phyloP scores from a whole-genome alignment of 768 basidiomycete genomes.

The Boletellus ananas region DNA sequence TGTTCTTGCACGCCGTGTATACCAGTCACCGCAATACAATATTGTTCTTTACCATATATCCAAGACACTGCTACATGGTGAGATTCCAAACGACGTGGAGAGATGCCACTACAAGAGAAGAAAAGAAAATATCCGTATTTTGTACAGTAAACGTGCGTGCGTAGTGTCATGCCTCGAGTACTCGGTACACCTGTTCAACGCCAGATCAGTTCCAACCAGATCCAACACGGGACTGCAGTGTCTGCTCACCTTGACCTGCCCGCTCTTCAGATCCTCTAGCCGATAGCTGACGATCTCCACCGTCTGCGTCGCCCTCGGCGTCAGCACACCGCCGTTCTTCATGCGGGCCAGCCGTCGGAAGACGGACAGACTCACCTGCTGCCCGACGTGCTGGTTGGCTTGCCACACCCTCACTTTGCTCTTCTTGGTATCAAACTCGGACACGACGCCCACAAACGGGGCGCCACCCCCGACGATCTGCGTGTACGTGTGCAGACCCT shows the following conservation, averaged over 20 bases:
- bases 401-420: constrained; percentile 81
- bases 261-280: constrained; percentile 86
- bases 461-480: constrained; percentile 51
- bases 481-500: constrained; percentile 72
- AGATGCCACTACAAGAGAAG: neutral
- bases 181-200: constrained; percentile 35
- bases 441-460: constrained; percentile 68
- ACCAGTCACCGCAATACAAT: neutral
- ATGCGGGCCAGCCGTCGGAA: constrained; percentile 25
- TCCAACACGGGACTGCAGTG: too few relatives aligned
- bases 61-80: neutral
- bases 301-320: constrained; percentile 40
- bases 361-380: constrained; percentile 54
- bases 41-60: neutral
- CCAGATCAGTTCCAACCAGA: constrained; percentile 7
- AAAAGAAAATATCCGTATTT: neutral
- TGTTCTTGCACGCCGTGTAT: neutral
- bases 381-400: constrained; percentile 82
- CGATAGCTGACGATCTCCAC: constrained; percentile 84
- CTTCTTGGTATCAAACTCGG: constrained; percentile 84
- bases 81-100: neutral
- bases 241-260: constrained; percentile 61
- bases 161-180: constrained; percentile 35
- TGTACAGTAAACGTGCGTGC: neutral
- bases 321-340: constrained; percentile 30